phyloP scores from a whole-genome alignment of 495 filamentous ascomycete genomes.

The Penicillium longicatenatum region DNA sequence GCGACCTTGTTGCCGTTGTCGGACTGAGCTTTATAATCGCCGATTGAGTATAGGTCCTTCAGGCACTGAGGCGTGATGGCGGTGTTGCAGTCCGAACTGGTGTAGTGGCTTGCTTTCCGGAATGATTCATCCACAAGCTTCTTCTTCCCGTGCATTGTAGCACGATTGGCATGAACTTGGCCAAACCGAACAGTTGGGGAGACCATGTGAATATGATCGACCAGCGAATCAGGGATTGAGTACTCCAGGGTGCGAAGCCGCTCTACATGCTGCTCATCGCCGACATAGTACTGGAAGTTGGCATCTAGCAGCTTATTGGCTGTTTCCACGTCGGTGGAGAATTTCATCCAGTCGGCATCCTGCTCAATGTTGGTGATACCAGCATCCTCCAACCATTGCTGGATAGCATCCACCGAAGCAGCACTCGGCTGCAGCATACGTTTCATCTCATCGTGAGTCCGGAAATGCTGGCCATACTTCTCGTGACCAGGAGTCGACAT shows the following conservation, averaged over 20 bases:
- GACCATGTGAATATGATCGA: constrained; percentile 50
- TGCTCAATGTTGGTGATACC: constrained; percentile 51
- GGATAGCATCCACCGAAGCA: constrained; percentile 43
- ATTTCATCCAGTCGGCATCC: constrained; percentile 64
- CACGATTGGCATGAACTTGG: constrained; percentile 41
- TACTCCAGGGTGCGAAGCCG: constrained; percentile 62
- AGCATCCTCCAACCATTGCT: constrained; percentile 50
- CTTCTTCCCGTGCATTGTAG: constrained; percentile 35
- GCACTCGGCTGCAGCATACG: constrained; percentile 52
- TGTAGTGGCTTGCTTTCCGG: constrained; percentile 11
- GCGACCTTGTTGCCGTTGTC: constrained; percentile 53
- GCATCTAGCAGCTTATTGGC: constrained; percentile 59
- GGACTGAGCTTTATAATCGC: constrained; percentile 47
- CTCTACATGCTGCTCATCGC: constrained; percentile 36
- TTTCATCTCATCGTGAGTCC: constrained; percentile 53
- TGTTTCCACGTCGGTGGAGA: constrained; percentile 53
- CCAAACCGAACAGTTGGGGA: constrained; percentile 61
- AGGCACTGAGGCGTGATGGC: constrained; percentile 63
- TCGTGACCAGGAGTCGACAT: constrained; percentile 61
- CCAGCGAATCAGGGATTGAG: constrained; percentile 56
- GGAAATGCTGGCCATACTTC: constrained; percentile 63
- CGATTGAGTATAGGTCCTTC: constrained; percentile 60
- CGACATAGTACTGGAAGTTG: constrained; percentile 57
- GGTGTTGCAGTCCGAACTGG: constrained; percentile 38
- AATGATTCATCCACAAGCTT: constrained; percentile 21